These are phyloP conservation scores for Hemerocallis citrina DNA, from an alignment of 106 monocot genomes.

Conservation along the genomic window DNA sequence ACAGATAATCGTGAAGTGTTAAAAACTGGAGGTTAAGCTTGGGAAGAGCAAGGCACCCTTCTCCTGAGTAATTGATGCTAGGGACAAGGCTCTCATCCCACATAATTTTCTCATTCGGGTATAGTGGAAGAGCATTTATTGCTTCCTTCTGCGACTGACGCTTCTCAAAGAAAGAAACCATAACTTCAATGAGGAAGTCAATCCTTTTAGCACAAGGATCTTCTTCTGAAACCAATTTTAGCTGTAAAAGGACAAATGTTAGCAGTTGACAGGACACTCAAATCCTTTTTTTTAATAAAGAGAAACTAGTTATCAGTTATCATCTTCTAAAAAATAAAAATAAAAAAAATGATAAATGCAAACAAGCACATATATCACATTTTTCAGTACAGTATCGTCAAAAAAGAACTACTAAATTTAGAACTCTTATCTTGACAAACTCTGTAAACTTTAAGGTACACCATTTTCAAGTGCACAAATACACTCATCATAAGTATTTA, in stretches of 20 bases:
- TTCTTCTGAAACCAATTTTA: slow-evolving; percentile 80
- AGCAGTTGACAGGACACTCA: background rate
- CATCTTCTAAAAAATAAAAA: background rate
- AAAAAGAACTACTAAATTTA: background rate
- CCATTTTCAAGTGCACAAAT: background rate
- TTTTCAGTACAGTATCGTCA: background rate
- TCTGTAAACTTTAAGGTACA: background rate
- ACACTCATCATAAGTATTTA: background rate
- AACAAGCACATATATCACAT: background rate
- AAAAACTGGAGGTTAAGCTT: slow-evolving; percentile 97
- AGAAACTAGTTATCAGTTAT: background rate
- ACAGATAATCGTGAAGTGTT: slow-evolving; percentile 93
- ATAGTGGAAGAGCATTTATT: slow-evolving; percentile 96
- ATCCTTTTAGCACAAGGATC: slow-evolving; percentile 67
- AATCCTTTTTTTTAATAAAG: background rate
- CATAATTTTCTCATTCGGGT: slow-evolving; percentile 99
- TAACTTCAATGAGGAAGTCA: slow-evolving; percentile 80
- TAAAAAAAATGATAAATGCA: no score
- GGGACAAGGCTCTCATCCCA: slow-evolving; percentile 99
- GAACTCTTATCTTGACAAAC: no score
- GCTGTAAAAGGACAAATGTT: slow-evolving; percentile 31
- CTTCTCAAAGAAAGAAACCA: slow-evolving; percentile 87
- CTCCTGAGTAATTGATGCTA: slow-evolving; percentile 98
- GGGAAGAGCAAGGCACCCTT: slow-evolving; percentile 96
- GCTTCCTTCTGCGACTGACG: slow-evolving; percentile 98